Conservation (phyloP, 2,329 filamentous ascomycete species). For the Plenodomus lindquistii region DNA sequence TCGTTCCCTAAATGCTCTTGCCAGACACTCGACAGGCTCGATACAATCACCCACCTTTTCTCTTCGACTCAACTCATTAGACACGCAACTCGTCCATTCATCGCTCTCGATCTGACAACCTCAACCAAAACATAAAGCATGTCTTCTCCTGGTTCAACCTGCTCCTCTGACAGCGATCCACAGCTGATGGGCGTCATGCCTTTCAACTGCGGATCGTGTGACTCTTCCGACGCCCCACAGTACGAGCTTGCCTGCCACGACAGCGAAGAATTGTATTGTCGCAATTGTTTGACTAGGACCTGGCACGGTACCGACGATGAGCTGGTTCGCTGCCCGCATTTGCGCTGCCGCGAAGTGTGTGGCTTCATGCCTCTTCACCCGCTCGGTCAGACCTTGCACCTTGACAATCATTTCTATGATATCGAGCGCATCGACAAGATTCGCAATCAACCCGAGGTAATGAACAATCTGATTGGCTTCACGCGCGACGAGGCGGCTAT, state of each 20-base stretch:
- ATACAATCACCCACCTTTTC: neutral
- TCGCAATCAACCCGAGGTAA: slow-evolving; percentile 8
- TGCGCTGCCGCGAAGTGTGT: slow-evolving; percentile 3
- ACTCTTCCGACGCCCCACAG: slow-evolving; percentile 1
- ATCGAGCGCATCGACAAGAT: slow-evolving; percentile 8
- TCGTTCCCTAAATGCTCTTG: too few relatives aligned
- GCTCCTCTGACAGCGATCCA: neutral
- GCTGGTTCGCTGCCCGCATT: slow-evolving; percentile 8
- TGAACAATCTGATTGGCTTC: slow-evolving; percentile 12
- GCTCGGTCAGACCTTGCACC: neutral
- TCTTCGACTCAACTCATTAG: neutral
- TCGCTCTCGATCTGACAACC: neutral
- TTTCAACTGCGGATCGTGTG: slow-evolving; percentile 7
- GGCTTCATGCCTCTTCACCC: slow-evolving; percentile 3
- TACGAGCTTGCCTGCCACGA: slow-evolving; percentile 11
- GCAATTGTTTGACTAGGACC: slow-evolving; percentile 10
- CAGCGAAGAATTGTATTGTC: slow-evolving; percentile 11
- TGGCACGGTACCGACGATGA: slow-evolving; percentile 6
- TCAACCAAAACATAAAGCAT: neutral
- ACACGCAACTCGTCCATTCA: neutral
- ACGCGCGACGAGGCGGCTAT: slow-evolving; percentile 6
- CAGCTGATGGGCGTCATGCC: slow-evolving; percentile 10
- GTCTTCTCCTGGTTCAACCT: neutral
- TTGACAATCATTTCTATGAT: slow-evolving; percentile 2
- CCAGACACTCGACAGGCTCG: neutral